Evolutionary conservation across 257 asterid species (phyloP), one percentile per base, ranked within the genome.

Genomic region (Gentiana straminea): DNA sequence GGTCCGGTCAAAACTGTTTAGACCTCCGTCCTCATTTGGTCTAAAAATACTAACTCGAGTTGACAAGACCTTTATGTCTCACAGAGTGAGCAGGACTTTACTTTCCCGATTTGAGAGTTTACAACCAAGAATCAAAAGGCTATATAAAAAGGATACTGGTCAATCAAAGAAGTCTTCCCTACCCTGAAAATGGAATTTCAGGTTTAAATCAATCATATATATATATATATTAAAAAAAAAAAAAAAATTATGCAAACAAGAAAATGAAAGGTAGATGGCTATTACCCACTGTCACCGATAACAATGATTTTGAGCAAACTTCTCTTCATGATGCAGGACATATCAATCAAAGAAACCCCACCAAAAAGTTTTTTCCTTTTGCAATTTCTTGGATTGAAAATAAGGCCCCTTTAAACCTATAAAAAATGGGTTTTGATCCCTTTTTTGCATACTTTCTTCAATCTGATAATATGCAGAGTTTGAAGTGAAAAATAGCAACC

Each of bases 241-340:
- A 8, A 4, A 73, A 46, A 7, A 45, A 52, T 32, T 32, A 38
- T 4, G 8, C 43, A 35, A 5, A 1, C 39, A 33, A 24, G 52
- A 55, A 54, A 4, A 60, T 33, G 56, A 55, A 5, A 1, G 9
- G 3, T 6, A 33, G 12, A 5, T 38, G 50, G 55, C 24, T n/a
- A 77, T 50, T 60, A 88, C 96, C 96, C 94, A 60, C 94, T 84
- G 64, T 88, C 94, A 39, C 96, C 96, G 7, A 84, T 87, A 64
- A 84, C 83, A 59, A 88, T 88, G 77, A 88, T 72, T 77, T 88
- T 88, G 70, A 84, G 86, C 86, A 88, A 72, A 58, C 81, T 72
- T 75, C 88, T 71, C 53, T 65, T 74, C 1, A 76, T 74, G 68
- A 59, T 67, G 13, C 24, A 24, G 24, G 73, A 63, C 90, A 79